Evolutionary conservation across 768 basidiomycete species (phyloP).

Genomic region (Asterophora parasitica): DNA sequence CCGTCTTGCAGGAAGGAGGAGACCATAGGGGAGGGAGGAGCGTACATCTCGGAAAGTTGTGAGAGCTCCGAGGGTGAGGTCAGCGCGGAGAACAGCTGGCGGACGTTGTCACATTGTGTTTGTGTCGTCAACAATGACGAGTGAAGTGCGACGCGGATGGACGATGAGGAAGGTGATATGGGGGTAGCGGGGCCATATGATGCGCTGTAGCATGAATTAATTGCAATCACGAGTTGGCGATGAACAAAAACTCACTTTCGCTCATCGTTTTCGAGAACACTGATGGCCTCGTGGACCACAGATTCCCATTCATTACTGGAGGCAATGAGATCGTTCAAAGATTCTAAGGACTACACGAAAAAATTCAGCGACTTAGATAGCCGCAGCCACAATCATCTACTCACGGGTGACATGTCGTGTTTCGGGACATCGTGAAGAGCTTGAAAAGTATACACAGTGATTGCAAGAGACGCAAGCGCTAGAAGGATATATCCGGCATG

Average conservation of each 20-base stretch:
- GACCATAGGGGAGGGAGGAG: slow-evolving; percentile 59
- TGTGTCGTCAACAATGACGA: slow-evolving; percentile 73
- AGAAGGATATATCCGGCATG: slow-evolving; percentile 39
- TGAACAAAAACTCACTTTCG: slow-evolving; percentile 40
- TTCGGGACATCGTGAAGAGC: slow-evolving; percentile 30
- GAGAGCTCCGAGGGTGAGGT: slow-evolving; percentile 67
- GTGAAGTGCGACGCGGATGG: slow-evolving; percentile 67
- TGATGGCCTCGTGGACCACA: slow-evolving; percentile 64
- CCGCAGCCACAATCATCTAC: slow-evolving; percentile 20
- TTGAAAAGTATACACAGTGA: slow-evolving; percentile 32
- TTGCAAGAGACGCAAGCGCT: slow-evolving; percentile 33
- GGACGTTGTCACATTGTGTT: slow-evolving; percentile 77
- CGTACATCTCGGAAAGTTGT: slow-evolving; percentile 85
- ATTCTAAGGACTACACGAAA: slow-evolving; percentile 49
- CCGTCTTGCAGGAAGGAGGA: slow-evolving; percentile 9
- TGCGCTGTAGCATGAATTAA: slow-evolving; percentile 17
- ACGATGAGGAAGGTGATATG: slow-evolving; percentile 45
- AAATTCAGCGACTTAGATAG: slow-evolving; percentile 6
- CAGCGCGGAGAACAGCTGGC: slow-evolving; percentile 72
- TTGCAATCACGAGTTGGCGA: neutral
- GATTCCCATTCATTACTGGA: slow-evolving; percentile 74
- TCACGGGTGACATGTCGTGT: slow-evolving; percentile 52
- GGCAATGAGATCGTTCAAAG: slow-evolving; percentile 61
- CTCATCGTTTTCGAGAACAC: slow-evolving; percentile 65
- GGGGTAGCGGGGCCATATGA: slow-evolving; percentile 38